These are phyloP conservation scores for Schwanniomyces vanrijiae DNA, from an alignment of 805 yeast genomes.

Conservation along the genomic window DNA sequence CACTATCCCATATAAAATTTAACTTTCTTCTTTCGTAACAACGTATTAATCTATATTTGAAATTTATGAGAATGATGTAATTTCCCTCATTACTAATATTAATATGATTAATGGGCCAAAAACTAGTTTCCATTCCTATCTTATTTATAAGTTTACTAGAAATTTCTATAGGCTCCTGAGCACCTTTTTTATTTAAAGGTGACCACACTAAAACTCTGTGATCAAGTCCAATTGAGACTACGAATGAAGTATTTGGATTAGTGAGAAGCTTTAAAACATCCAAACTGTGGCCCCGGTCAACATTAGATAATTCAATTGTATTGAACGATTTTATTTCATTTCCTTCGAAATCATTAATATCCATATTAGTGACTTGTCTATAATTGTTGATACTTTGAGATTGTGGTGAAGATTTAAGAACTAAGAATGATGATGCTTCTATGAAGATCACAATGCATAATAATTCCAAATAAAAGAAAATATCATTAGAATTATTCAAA, in stretches of 20 bases:
- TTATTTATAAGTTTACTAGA: slow-evolving; percentile 42
- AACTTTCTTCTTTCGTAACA: slow-evolving; percentile 59
- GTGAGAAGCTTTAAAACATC: slow-evolving; percentile 65
- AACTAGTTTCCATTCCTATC: slow-evolving; percentile 46
- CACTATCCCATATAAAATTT: slow-evolving; percentile 58
- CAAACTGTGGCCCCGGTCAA: slow-evolving; percentile 47
- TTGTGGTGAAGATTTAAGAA: slow-evolving; percentile 18
- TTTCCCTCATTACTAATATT: slow-evolving; percentile 61
- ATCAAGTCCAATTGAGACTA: slow-evolving; percentile 72
- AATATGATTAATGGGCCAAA: slow-evolving; percentile 64
- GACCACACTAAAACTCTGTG: slow-evolving; percentile 75
- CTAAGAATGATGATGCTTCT: slow-evolving; percentile 35
- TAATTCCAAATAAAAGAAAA: slow-evolving; percentile 57
- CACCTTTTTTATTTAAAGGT: slow-evolving; percentile 42
- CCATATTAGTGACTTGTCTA: slow-evolving; percentile 4
- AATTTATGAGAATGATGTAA: slow-evolving; percentile 54
- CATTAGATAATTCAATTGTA: slow-evolving; percentile 26
- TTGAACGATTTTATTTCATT: slow-evolving; percentile 26
- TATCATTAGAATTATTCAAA: slow-evolving; percentile 37
- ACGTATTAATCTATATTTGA: slow-evolving; percentile 48
- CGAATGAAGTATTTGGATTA: slow-evolving; percentile 58
- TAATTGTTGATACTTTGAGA: background rate
- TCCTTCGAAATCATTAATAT: slow-evolving; percentile 11
- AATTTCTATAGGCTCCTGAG: slow-evolving; percentile 22
- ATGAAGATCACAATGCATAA: slow-evolving; percentile 50